These are phyloP conservation scores for Boletus hoseneyae DNA, from an alignment of 1,284 basidiomycete species.

Conservation along the genomic window DNA sequence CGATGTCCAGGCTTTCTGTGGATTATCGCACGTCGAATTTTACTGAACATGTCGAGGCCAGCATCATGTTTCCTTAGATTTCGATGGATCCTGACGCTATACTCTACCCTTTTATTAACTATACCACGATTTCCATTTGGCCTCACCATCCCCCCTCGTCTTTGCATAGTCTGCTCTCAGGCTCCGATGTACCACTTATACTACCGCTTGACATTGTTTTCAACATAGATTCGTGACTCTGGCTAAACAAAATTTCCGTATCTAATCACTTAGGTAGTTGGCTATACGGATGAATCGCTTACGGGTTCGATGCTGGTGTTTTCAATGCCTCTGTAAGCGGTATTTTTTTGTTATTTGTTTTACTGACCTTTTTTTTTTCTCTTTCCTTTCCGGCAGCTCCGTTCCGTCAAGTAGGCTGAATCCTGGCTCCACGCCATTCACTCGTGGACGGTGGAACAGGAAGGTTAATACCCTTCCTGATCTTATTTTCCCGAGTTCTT, in stretches of 20 bases:
- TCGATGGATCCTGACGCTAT: conserved; percentile 24
- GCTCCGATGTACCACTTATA: conserved; percentile 30
- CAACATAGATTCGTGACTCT: conserved; percentile 30
- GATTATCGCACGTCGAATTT: conserved; percentile 11
- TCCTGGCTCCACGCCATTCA: background rate
- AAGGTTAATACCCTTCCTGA: conserved; percentile 1
- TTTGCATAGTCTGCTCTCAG: conserved; percentile 32
- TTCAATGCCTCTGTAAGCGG: conserved; percentile 23
- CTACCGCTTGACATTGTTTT: conserved; percentile 13
- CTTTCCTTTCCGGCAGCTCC: conserved; percentile 9
- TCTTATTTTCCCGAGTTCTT: conserved; percentile 1
- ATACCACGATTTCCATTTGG: conserved; percentile 25
- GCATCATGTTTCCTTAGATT: conserved; percentile 20
- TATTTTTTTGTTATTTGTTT: conserved; percentile 9
- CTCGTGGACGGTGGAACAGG: background rate
- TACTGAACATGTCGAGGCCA: conserved; percentile 15
- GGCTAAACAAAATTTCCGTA: conserved; percentile 14
- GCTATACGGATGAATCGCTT: conserved; percentile 21
- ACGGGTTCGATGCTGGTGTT: conserved; percentile 7
- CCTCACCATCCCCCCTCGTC: conserved; percentile 10
- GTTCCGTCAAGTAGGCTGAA: background rate
- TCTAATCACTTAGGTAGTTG: conserved; percentile 28
- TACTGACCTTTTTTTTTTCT: conserved; percentile 22
- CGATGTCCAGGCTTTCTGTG: conserved; percentile 11
- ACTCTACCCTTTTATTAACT: conserved; percentile 28